These are phyloP conservation scores for Suhomyces kunorum DNA, from an alignment of 1,139 yeast genomes.

Conservation along the genomic window DNA sequence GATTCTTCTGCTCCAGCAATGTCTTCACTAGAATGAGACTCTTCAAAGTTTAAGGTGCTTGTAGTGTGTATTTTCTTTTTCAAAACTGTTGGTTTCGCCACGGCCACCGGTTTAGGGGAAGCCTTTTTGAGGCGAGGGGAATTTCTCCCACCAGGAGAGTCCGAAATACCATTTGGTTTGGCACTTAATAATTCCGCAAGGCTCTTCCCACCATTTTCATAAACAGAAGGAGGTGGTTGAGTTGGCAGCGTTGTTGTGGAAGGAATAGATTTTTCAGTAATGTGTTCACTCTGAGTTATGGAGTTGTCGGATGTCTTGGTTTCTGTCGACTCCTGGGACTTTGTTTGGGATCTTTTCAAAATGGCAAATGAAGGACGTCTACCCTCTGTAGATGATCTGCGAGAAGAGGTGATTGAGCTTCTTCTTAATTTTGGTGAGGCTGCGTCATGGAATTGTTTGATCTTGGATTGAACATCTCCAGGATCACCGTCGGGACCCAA, in stretches of 20 bases:
- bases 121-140: slow-evolving; percentile 22
- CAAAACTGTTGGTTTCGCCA: slow-evolving; percentile 40
- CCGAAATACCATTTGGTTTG: slow-evolving; percentile 13
- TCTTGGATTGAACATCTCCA: slow-evolving; percentile 20
- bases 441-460: slow-evolving; percentile 18
- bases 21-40: too few species aligned
- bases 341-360: slow-evolving; percentile 12
- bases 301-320: neutral
- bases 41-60: slow-evolving; percentile 4
- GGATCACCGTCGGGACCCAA: slow-evolving; percentile 33
- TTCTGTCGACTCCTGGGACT: neutral
- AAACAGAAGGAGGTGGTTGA: slow-evolving; percentile 18
- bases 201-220: slow-evolving; percentile 28
- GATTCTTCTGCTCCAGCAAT: too few species aligned
- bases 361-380: slow-evolving; percentile 25
- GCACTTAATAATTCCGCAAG: slow-evolving; percentile 42
- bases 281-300: slow-evolving; percentile 9
- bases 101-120: slow-evolving; percentile 28
- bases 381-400: slow-evolving; percentile 19
- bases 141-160: slow-evolving; percentile 16
- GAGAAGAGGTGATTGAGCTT: slow-evolving; percentile 13
- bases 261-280: neutral
- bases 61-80: slow-evolving; percentile 34
- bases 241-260: slow-evolving; percentile 1
- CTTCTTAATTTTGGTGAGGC: slow-evolving; percentile 18